Conservation (phyloP, 352 stramenopile genomes). For the Phytopythium kandeliae region DNA sequence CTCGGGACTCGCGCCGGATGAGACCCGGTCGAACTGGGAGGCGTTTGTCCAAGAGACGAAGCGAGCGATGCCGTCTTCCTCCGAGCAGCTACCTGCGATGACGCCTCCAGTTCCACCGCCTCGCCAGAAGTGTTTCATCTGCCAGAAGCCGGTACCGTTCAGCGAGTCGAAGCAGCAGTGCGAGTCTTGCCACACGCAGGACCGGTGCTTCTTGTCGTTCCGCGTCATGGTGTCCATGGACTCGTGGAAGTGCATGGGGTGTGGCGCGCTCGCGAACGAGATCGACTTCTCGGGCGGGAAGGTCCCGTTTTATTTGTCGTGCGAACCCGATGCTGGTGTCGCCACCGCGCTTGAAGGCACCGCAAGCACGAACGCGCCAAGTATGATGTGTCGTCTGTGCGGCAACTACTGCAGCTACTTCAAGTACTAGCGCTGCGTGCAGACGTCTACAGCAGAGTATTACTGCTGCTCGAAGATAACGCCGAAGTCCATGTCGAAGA, state of each 20-base stretch:
- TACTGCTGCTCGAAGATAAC: constrained; percentile 17
- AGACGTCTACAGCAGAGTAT: not conserved
- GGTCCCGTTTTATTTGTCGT: constrained; percentile 65
- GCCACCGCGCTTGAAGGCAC: not conserved
- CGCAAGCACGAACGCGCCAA: constrained; percentile 7
- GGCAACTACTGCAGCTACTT: constrained; percentile 78
- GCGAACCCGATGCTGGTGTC: constrained; percentile 19
- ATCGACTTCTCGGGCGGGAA: constrained; percentile 31
- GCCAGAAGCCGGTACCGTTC: constrained; percentile 52
- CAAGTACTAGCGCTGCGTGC: constrained; percentile 32
- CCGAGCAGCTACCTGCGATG: not conserved
- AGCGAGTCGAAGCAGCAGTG: constrained; percentile 58
- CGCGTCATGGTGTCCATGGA: constrained; percentile 57
- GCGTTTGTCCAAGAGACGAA: constrained; percentile 25
- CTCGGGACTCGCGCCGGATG: constrained; percentile 39
- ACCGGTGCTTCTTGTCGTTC: constrained; percentile 78
- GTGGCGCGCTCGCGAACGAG: constrained; percentile 52
- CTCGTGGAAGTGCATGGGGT: constrained; percentile 81
- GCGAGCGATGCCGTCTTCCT: not conserved
- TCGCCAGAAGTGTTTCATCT: constrained; percentile 67
- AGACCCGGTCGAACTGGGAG: constrained; percentile 37
- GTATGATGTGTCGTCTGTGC: constrained; percentile 63
- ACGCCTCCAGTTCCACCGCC: constrained; percentile 24
- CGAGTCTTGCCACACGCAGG: constrained; percentile 49
- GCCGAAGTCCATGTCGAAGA: constrained; percentile 22